Conservation (phyloP, 1,139 yeast species). For the Hyphopichia burtonii region DNA sequence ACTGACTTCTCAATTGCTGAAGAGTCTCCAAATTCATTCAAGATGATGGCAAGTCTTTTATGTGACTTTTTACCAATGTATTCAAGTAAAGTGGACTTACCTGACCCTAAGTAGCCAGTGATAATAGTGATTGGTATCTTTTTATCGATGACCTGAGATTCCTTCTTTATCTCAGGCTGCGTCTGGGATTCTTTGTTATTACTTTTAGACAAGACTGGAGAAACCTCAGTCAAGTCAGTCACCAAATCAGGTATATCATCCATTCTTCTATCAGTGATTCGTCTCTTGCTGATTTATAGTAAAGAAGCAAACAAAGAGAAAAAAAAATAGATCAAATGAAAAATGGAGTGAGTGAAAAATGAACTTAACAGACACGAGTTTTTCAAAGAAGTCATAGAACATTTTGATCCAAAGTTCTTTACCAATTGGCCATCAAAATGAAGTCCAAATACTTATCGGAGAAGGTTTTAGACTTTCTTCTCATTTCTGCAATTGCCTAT, state of each 20-base stretch:
- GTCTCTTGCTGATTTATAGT: too few relatives aligned
- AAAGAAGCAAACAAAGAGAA: background rate
- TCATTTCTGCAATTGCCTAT: constrained; percentile 32
- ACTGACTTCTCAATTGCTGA: constrained; percentile 86
- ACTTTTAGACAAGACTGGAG: background rate
- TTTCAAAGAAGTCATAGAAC: too few relatives aligned
- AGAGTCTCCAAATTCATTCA: constrained; percentile 90
- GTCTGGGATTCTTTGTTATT: background rate
- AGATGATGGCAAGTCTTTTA: constrained; percentile 79
- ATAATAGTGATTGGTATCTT: constrained; percentile 90
- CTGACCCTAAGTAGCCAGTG: constrained; percentile 94
- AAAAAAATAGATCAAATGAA: background rate
- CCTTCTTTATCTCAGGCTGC: constrained; percentile 3
- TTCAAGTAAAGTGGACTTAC: constrained; percentile 84
- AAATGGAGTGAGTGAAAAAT: background rate
- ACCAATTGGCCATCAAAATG: background rate
- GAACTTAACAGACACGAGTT: too few relatives aligned
- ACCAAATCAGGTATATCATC: constrained; percentile 58
- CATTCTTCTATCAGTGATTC: too few relatives aligned
- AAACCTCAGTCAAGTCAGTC: constrained; percentile 21
- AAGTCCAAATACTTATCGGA: background rate
- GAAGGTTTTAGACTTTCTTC: constrained; percentile 17
- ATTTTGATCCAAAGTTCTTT: too few relatives aligned
- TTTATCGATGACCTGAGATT: constrained; percentile 12
- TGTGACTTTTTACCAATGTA: constrained; percentile 67